Percentiles rank a stretch among this genome's conserved stretches.
phyloP scores from a whole-genome alignment of 352 stramenopile genomes.

The Pythium biforme region DNA sequence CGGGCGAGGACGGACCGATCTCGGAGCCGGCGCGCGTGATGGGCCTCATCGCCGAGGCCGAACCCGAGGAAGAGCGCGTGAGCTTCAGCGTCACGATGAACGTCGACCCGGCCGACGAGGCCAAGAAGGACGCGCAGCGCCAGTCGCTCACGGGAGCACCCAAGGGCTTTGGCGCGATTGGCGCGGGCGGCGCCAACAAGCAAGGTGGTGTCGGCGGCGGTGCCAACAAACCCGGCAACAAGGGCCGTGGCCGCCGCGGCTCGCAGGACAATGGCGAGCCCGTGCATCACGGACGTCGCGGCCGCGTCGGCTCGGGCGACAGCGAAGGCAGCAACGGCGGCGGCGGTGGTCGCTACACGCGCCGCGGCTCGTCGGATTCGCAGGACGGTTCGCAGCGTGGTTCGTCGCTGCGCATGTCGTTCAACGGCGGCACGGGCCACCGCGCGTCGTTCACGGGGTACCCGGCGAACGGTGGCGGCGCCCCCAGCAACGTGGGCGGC shows the following conservation, averaged over 20 bases:
- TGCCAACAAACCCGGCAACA: slow-evolving; percentile 37
- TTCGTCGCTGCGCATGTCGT: slow-evolving; percentile 20
- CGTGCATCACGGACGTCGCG: slow-evolving; percentile 14
- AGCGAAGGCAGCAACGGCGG: slow-evolving; percentile 14
- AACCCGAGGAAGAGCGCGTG: slow-evolving; percentile 65
- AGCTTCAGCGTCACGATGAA: slow-evolving; percentile 85
- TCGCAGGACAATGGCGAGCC: slow-evolving; percentile 31
- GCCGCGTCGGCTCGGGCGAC: slow-evolving; percentile 22
- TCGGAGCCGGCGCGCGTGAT: slow-evolving; percentile 76
- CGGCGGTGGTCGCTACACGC: slow-evolving; percentile 34
- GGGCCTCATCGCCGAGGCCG: slow-evolving; percentile 61
- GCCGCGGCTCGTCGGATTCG: slow-evolving; percentile 64
- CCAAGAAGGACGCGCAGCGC: slow-evolving; percentile 61
- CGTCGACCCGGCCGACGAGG: slow-evolving; percentile 62
- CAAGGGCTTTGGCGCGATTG: slow-evolving; percentile 25
- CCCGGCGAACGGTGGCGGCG: slow-evolving; percentile 14
- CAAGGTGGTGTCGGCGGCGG: slow-evolving; percentile 30
- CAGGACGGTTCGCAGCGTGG: slow-evolving; percentile 23
- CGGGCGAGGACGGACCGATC: slow-evolving; percentile 70
- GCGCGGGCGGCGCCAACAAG: slow-evolving; percentile 14
- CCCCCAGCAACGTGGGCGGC: slow-evolving; percentile 9
- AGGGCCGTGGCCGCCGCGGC: slow-evolving; percentile 31
- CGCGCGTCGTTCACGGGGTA: slow-evolving; percentile 28
- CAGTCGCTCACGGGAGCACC: slow-evolving; percentile 41
- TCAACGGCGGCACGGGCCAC: slow-evolving; percentile 25